Base-by-base conservation (phyloP, 495 filamentous ascomycete genomes). In the Aspergillus hancockii region DNA sequence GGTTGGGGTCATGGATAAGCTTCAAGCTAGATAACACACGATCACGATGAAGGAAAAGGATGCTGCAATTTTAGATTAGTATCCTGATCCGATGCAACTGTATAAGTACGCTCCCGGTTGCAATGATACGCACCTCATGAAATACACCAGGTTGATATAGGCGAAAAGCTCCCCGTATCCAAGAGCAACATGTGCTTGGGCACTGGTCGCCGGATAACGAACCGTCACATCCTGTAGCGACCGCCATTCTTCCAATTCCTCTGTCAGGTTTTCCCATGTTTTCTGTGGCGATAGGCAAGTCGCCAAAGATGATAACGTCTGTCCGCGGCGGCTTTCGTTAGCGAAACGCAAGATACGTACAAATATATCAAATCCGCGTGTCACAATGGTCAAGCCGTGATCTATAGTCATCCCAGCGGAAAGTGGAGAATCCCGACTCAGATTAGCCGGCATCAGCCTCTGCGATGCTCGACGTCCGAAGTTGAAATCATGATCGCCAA, bases 111-210 rank as follows among this genome's bases (percentile, higher is more conserved):
- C 3, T 6, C 7, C 6, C 3, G 14, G 18, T 8, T 43, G 3
- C n/a, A 18, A 12, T 9, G 13, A 8, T 8, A 51, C 53, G 49
- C 63, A 76, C 75, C 75, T 75, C 75, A 79, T 79, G 52, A 71
- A 79, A 54, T 77, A 71, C 1, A 79, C 67, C 46, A 79, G 53
- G 53, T 79, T 79, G 31, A 79, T 76, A 34, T 79, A 79, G 1
- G 75, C 74, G 53, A 79, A 79, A 9, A 79, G 41, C 55, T 77
- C 75, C 5, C 75, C 75, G 41, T 75, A 76, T 21, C 75, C 75
- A 8, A 79, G 57, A 8, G 75, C 69, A 0, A 79, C 74, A 62
- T 79, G 75, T 1, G 72, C 73, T 57, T 74, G 75, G 1, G 69
- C 73, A 53, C 66, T 71, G 3, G 75, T 79, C 12, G 61, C 65